Base-by-base conservation (phyloP, 2,329 filamentous ascomycete genomes). In the Fusarium sp. region DNA sequence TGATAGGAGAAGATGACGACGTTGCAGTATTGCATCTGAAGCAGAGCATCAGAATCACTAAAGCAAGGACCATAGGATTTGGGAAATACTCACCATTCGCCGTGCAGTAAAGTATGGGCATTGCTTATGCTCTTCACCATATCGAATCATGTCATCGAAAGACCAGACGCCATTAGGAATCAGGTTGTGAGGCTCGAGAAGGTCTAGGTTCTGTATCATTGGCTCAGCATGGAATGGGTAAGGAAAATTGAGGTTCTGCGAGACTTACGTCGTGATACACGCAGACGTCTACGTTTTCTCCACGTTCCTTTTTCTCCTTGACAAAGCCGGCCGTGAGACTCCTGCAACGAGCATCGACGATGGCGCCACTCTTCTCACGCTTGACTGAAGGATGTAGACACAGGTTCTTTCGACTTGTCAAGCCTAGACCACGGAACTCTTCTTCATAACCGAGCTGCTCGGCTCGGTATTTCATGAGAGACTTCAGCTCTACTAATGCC, bases 1-100 rank as follows among this genome's bases (percentile, higher is more conserved):
- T 99, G 96, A 80, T 99, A 99, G 1, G 96, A 99, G 85, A 99
- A 99, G 75, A 99, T 99, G 79, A 99, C 98, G 80, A 99, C 95
- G 81, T 99, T 98, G 88, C 96, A 99, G 80, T 95, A 98, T 78
- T 96, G 93, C 96, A 99, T 98, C 93, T 95, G 73, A 37, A 13
- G 37, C 43, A 42, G 19, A 33, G 68, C 16, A 33, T 52, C 32
- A 61, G 38, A 32, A 42, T 25, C 23, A 25, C 28, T 47, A 30
- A n/a, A 13, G 23, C 11, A 23, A 9, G 19, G 10, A 25, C 23
- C 25, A 19, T 11, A 19, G 13, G 23, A 21, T 23, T 52, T 28
- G 23, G 21, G 23, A 19, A 44, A 18, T 25, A 60, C 86, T 78
- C 83, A 94, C 93, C 96, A 99, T 99, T 73, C 96, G 91, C 66